Conservation (phyloP, 208 protist genomes). For the Crithidia expoeki region DNA sequence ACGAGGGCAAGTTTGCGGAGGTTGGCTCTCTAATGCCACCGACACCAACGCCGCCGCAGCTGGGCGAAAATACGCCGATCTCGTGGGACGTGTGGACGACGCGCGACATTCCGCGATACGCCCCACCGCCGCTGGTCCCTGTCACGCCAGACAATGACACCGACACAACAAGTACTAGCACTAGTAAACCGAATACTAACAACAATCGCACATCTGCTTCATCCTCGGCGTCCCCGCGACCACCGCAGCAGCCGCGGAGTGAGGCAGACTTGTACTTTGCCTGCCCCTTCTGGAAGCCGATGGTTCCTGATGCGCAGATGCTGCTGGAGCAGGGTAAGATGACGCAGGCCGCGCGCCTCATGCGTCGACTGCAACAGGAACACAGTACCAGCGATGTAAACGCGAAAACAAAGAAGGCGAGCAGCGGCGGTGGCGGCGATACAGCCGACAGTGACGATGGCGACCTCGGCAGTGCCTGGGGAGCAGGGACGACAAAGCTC, state of each 20-base stretch:
- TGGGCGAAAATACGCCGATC: constrained; percentile 37
- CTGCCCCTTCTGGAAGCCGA: constrained; percentile 48
- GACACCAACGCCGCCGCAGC: constrained; percentile 52
- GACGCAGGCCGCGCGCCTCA: constrained; percentile 30
- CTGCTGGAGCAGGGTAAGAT: constrained; percentile 58
- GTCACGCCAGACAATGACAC: neutral
- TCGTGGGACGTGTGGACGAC: constrained; percentile 54
- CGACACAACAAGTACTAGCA: too few relatives aligned
- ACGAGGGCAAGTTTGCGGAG: too few relatives aligned
- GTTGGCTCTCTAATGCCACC: constrained; percentile 43
- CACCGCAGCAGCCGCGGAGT: constrained; percentile 2
- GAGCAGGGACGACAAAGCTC: neutral
- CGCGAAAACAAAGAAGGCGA: too few relatives aligned
- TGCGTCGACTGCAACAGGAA: constrained; percentile 25
- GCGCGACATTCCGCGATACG: constrained; percentile 32
- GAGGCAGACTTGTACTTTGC: constrained; percentile 41
- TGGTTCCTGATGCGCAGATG: constrained; percentile 38
- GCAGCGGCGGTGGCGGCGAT: neutral
- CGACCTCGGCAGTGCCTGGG: neutral
- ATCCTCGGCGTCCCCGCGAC: neutral
- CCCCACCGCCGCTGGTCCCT: constrained; percentile 6
- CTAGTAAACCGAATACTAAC: too few relatives aligned
- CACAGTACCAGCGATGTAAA: neutral
- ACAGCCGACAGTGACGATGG: neutral
- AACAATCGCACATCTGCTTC: neutral